Base-by-base conservation (phyloP, 1,139 yeast genomes). In the Arxiozyma bovina region DNA sequence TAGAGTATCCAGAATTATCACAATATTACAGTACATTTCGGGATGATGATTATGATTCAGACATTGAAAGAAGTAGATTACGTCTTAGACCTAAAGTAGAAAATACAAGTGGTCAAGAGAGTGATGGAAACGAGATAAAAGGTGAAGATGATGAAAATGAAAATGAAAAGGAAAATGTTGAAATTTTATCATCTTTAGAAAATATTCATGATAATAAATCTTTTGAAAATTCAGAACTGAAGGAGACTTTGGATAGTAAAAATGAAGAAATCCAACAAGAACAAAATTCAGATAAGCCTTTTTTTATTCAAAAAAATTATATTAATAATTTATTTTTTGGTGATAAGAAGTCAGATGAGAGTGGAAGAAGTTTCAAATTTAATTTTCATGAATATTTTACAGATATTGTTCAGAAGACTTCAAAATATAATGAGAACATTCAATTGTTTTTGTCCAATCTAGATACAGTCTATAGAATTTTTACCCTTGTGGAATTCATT, bases 391-490 rank as follows among this genome's bases (percentile, higher is more conserved):
- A 34, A 34, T 34, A 34, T 34, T 34, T 34, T 12, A 34, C 40
- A 34, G 40, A 34, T 34, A 34, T 34, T 34, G 60, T 58, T 22
- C 57, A 50, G 22, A 58, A 53, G 25, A 55, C 63, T 7, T 52
- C 55, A 49, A 54, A 57, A 34, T 34, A 15, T 15, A 66, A 67
- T 56, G 68, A 64, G 50, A 51, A 58, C 44, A 57, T 64, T n/a
- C 70, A 66, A 58, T 69, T 65, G 51, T 61, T 58, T 47, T 54
- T 67, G 46, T 64, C 70, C 22, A 63, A 67, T 23, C 55, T 66
- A 42, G 58, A 60, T 22, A 56, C 69, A 22, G 59, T 66, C 42
- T 60, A 60, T 27, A 53, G 54, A 7, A 55, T 67, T 21, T 63
- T 64, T 42, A 53, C 56, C 23, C 42, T 58, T 12, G 50, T 66